These are phyloP conservation scores for Choanephora cucurbitarum DNA, from an alignment of 371 early-diverging fungal genomes.

Conservation along the genomic window DNA sequence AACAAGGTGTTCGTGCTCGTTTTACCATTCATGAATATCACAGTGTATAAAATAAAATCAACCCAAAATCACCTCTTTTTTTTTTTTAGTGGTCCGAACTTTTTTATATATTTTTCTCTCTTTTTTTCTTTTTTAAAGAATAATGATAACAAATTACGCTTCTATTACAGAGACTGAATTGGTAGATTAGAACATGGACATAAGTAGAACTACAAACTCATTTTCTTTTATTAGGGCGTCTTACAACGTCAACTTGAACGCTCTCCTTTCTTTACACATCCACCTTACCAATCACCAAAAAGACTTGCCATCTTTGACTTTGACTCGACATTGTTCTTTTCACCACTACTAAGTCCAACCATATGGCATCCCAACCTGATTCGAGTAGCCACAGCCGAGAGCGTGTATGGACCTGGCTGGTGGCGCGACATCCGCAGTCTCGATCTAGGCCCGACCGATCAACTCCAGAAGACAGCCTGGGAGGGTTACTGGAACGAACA, in stretches of 20 bases:
- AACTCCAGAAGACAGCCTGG: conserved; percentile 32
- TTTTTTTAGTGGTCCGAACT: not conserved
- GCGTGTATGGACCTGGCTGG: conserved; percentile 68
- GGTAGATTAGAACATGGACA: too few relatives aligned
- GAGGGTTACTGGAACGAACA: conserved; percentile 45
- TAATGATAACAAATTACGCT: conserved; percentile 10
- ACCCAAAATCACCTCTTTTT: too few relatives aligned
- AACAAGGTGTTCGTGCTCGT: conserved; percentile 57
- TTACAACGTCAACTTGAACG: conserved; percentile 22
- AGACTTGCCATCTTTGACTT: conserved; percentile 75
- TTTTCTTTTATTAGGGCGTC: conserved; percentile 8
- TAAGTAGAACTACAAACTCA: too few relatives aligned
- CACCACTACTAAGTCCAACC: conserved; percentile 76
- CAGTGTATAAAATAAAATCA: conserved; percentile 52
- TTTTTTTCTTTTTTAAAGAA: conserved; percentile 1
- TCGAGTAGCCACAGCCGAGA: conserved; percentile 56
- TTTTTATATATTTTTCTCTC: conserved; percentile 3
- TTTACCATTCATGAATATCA: conserved; percentile 63
- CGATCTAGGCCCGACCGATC: conserved; percentile 19
- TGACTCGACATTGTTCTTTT: conserved; percentile 87
- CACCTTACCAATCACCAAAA: conserved; percentile 21
- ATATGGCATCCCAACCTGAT: conserved; percentile 69
- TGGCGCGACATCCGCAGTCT: conserved; percentile 64
- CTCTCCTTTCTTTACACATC: conserved; percentile 10
- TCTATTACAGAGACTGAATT: not conserved